phyloP scores from a whole-genome alignment of 2,329 filamentous ascomycete genomes.

The Aspergillus persii region DNA sequence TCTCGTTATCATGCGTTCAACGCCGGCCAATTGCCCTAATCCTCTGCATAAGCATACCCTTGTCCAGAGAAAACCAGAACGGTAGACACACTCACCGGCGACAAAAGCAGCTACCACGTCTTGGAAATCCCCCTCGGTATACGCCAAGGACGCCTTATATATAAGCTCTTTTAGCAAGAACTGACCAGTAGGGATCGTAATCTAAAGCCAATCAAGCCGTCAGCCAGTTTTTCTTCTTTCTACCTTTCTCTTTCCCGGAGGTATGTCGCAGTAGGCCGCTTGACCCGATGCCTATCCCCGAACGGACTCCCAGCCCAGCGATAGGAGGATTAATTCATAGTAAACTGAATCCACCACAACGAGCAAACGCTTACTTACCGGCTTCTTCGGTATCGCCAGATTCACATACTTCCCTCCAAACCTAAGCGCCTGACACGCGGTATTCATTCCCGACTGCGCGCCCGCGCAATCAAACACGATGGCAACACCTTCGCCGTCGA shows the following conservation, averaged over 20 bases:
- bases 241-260: background rate
- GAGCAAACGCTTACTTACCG: background rate
- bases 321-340: too few relatives aligned
- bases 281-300: background rate
- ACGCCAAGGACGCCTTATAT: constrained; percentile 10
- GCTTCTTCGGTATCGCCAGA: constrained; percentile 5
- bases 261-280: too few relatives aligned
- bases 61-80: background rate
- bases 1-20: constrained; percentile 12
- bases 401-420: constrained; percentile 13
- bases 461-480: constrained; percentile 15
- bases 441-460: constrained; percentile 4
- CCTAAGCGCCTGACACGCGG: constrained; percentile 5
- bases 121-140: constrained; percentile 10
- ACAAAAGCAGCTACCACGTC: constrained; percentile 10
- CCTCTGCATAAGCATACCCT: background rate
- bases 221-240: background rate
- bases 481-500: background rate
- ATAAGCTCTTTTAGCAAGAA: constrained; percentile 10
- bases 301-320: too few relatives aligned
- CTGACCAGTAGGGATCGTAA: constrained; percentile 3
- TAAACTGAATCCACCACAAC: too few relatives aligned
- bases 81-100: constrained; percentile 1
- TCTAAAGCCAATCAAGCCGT: constrained; percentile 1
- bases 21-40: constrained; percentile 9